Percentiles rank a stretch among this genome's conserved stretches.
phyloP scores from a whole-genome alignment of 495 filamentous ascomycete species.

The Aspergillus nanangensis region DNA sequence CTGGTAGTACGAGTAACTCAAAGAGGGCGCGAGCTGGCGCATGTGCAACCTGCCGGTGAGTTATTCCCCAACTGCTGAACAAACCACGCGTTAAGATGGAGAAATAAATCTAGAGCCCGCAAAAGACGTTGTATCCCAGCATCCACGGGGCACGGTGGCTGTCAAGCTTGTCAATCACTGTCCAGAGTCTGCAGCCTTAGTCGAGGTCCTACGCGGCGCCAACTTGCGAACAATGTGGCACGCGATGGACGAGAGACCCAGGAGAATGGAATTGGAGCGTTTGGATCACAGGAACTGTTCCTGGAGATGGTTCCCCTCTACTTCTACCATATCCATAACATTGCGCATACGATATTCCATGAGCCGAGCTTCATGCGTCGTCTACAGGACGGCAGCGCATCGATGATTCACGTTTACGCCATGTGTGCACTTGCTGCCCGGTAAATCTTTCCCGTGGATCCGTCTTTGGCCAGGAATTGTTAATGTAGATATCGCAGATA shows the following conservation, averaged over 20 bases:
- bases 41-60: constrained; percentile 20
- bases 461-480: background rate
- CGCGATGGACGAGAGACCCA: too few relatives aligned
- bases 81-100: background rate
- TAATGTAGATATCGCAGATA: constrained; percentile 6
- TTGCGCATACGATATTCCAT: constrained; percentile 21
- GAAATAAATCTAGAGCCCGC: constrained; percentile 6
- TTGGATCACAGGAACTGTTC: too few relatives aligned
- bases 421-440: constrained; percentile 23
- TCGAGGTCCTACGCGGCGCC: too few relatives aligned
- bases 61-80: background rate
- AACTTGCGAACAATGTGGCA: too few relatives aligned
- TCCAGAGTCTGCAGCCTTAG: too few relatives aligned
- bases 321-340: constrained; percentile 22
- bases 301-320: constrained; percentile 18
- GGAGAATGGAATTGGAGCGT: too few relatives aligned
- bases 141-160: too few relatives aligned
- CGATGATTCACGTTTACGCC: constrained; percentile 14
- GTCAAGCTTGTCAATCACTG: too few relatives aligned
- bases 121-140: constrained; percentile 19
- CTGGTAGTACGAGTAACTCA: too few relatives aligned
- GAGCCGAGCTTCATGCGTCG: constrained; percentile 15
- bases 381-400: constrained; percentile 13
- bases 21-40: constrained; percentile 18
- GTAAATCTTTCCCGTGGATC: constrained; percentile 1